phyloP scores from a whole-genome alignment of 139 green algal genomes.

The Micractinium conductrix region DNA sequence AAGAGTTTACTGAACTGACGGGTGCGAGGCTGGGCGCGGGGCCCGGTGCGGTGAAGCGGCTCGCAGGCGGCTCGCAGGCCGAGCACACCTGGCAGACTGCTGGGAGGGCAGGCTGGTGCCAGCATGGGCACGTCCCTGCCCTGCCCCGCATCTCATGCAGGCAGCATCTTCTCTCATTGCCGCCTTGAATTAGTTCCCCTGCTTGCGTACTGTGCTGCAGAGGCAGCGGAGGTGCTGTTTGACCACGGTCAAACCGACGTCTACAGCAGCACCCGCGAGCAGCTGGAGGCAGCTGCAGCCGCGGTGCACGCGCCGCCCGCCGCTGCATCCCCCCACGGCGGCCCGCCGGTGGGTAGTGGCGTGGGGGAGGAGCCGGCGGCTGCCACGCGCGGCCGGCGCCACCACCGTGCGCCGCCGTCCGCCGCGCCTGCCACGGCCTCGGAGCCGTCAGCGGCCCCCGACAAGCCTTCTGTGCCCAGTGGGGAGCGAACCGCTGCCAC shows the following conservation, averaged over 20 bases:
- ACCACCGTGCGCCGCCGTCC: neutral
- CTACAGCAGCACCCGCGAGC: neutral
- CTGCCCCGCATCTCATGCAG: no score
- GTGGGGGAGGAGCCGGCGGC: neutral
- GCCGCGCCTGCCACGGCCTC: neutral
- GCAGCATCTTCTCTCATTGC: neutral
- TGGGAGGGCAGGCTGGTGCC: no score
- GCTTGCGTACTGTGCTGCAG: neutral
- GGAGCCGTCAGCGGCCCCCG: neutral
- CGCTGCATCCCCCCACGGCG: neutral
- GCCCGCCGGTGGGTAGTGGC: neutral
- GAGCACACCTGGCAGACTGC: neutral
- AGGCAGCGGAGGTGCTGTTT: conserved; percentile 35
- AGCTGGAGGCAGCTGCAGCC: neutral
- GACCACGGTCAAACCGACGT: neutral
- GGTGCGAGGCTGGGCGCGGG: neutral
- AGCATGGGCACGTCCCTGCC: no score
- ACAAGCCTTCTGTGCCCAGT: neutral
- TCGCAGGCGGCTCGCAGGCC: no score
- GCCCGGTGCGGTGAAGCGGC: no score
- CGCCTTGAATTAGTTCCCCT: neutral
- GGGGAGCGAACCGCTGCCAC: neutral
- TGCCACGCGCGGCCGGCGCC: neutral
- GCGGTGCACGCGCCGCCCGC: neutral
- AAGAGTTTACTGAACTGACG: conserved; percentile 14